Percentiles rank a stretch among this genome's conserved stretches.
Conservation (phyloP, 2,329 filamentous ascomycete species). For the Hymenoscyphus fructigenus region DNA sequence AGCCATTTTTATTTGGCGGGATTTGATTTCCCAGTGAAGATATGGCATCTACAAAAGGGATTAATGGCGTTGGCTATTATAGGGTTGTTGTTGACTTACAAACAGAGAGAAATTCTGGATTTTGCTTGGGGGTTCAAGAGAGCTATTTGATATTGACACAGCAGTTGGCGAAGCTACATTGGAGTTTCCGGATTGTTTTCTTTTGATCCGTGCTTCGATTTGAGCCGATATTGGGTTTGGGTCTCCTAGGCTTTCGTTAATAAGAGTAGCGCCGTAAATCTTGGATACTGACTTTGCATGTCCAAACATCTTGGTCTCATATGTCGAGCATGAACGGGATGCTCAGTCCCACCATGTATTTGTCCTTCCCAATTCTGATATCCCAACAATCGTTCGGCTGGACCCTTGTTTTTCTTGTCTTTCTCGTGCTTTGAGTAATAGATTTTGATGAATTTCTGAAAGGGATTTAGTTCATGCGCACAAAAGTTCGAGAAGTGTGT, state of each 20-base stretch:
- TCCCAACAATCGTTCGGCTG: conserved; percentile 15
- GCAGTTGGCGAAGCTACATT: background rate
- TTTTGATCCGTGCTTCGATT: background rate
- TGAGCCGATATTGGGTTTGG: background rate
- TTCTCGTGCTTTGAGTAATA: conserved; percentile 18
- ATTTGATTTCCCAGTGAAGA: conserved; percentile 34
- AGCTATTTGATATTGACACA: background rate
- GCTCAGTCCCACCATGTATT: conserved; percentile 20
- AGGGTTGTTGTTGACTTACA: background rate
- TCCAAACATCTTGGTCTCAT: conserved; percentile 22
- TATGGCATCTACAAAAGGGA: conserved; percentile 25
- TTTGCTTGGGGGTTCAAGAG: background rate
- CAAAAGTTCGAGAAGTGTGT: background rate
- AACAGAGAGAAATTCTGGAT: background rate
- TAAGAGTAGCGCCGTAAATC: too few species aligned
- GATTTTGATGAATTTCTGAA: conserved; percentile 19
- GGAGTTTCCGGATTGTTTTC: background rate
- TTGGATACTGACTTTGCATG: conserved; percentile 12
- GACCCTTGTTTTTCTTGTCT: background rate
- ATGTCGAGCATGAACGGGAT: conserved; percentile 27
- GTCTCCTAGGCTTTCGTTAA: background rate
- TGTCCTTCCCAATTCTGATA: conserved; percentile 26
- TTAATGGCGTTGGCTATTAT: background rate
- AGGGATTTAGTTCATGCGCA: background rate
- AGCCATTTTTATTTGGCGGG: conserved; percentile 15